Evolutionary conservation across 371 early-diverging fungal genomes (phyloP), one percentile per base, ranked within the genome.

Genomic region (Apophysomyces elegans): DNA sequence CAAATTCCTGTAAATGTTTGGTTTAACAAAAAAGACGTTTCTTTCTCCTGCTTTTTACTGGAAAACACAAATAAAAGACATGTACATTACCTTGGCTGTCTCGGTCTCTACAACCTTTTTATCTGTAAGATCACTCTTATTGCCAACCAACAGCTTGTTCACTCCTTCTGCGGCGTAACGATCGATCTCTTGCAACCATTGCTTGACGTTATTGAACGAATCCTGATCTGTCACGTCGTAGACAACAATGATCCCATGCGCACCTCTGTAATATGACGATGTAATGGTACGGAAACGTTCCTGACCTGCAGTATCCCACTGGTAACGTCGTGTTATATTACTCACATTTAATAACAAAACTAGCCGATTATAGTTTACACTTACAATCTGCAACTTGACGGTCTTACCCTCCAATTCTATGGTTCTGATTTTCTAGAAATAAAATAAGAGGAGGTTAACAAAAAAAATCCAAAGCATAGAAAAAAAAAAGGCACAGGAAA

Each of bases 271-370:
- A 86, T 99, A 99, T 32, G 92, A 89, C 77, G 71, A 68, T 12
- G 99, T 99, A 71, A 99, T 99, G 59, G 99, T 97, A 68, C 98
- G 93, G 93, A 99, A 99, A 63, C 99, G 93, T 76, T 99, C 99
- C 83, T 99, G 99, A 50, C 99, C 99, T 37, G 99, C 99, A 7
- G 96, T 97, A 80, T 97, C 97, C 97, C 97, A 97, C 75, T 73
- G 63, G 6, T 38, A 18, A 21, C 35, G 58, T 16, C 47, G 12
- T 14, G n/a, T n/a, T 1, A 61, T 37, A 6, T 2, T 60, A 46
- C 32, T 26, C 32, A 3, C 32, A 2, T 26, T 26, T 0, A 26
- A 26, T 26, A 38, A 32, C 11, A 56, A 56, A 16, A 5, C 4
- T 7, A 16, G 5, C 21, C 21, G 16, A 26, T 26, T 26, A 26